Percentiles rank a stretch among this genome's conserved stretches.
Evolutionary conservation across 768 basidiomycete species (phyloP).

Genomic region (Lactarius quietus): DNA sequence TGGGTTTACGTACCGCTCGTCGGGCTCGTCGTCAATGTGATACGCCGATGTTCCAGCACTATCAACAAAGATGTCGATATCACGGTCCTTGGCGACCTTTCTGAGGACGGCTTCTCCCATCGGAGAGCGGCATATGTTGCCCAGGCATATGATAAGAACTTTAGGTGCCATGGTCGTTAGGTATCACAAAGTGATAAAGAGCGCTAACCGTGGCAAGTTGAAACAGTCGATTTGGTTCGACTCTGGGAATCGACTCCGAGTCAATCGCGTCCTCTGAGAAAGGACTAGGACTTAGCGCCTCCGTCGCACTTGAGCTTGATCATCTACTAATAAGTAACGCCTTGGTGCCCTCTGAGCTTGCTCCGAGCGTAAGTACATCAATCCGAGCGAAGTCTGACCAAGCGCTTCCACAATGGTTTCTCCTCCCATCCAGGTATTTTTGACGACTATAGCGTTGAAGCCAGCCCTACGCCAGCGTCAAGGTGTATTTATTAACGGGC

Average conservation of each 20-base stretch:
- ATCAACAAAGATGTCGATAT: slow-evolving; percentile 66
- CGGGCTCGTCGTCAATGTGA: slow-evolving; percentile 81
- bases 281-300: no score
- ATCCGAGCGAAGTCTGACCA: not conserved
- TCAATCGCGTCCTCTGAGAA: not conserved
- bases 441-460: slow-evolving; percentile 87
- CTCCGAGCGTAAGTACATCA: not conserved
- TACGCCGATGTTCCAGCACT: slow-evolving; percentile 85
- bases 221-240: not conserved
- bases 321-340: no score
- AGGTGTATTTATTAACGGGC: slow-evolving; percentile 38
- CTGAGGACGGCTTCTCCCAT: slow-evolving; percentile 88
- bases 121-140: slow-evolving; percentile 87
- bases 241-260: not conserved
- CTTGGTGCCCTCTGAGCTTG: not conserved
- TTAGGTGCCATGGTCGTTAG: slow-evolving; percentile 32
- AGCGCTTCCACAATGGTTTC: slow-evolving; percentile 50
- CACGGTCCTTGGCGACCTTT: slow-evolving; percentile 62
- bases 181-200: not conserved
- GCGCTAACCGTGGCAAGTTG: not conserved
- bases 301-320: not conserved
- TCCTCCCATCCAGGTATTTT: slow-evolving; percentile 79
- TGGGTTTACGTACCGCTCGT: slow-evolving; percentile 54
- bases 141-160: slow-evolving; percentile 75
- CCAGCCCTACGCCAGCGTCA: slow-evolving; percentile 74